Evolutionary conservation across 1,284 basidiomycete genomes (phyloP), one percentile per base, ranked within the genome.

Genomic region (Schizophyllum amplum): DNA sequence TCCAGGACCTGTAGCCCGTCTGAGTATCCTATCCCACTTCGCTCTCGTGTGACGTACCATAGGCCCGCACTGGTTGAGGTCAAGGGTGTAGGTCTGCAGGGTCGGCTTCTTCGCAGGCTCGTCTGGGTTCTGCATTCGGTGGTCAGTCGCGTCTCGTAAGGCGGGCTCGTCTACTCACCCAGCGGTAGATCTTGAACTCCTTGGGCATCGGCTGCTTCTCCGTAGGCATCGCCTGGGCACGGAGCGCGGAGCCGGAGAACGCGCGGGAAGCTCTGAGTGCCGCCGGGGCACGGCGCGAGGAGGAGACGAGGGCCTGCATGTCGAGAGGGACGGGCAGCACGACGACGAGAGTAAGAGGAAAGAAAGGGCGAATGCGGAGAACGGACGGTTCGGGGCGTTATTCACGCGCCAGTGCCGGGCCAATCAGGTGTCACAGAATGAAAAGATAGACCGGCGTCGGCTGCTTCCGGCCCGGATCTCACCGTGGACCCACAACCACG

Each of bases 171-270:
- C 23, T 13, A 76, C 83, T 56, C 57, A 92, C 91, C 93, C 94
- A 97, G 71, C 94, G 89, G 76, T 98, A 98, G 65, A 97, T 94
- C 81, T 94, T 92, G 80, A 98, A 96, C 73, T 91, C 87, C 78
- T 97, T 97, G 63, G 76, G 70, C 61, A 80, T 65, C 9, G 76
- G 73, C 1, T 75, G 76, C 63, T 81, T 82, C 68, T 80, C 66
- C 20, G 71, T 65, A 48, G 77, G 75, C 25, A 73, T 72, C 1
- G 80, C 80, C 67, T 81, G 78, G 21, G 60, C 64, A 57, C 70
- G 69, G 1, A 68, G 59, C 0, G 70, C 63, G 0, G 77, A 73
- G 11, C 77, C 72, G 1, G 75, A 63, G 58, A 83, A 76, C 1
- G 69, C 60, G 58, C 77, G 75, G 22, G 65, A 21, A 9, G 48